These are phyloP conservation scores for Fusarium annulatum DNA, from an alignment of 2,329 filamentous ascomycete genomes.

Conservation along the genomic window DNA sequence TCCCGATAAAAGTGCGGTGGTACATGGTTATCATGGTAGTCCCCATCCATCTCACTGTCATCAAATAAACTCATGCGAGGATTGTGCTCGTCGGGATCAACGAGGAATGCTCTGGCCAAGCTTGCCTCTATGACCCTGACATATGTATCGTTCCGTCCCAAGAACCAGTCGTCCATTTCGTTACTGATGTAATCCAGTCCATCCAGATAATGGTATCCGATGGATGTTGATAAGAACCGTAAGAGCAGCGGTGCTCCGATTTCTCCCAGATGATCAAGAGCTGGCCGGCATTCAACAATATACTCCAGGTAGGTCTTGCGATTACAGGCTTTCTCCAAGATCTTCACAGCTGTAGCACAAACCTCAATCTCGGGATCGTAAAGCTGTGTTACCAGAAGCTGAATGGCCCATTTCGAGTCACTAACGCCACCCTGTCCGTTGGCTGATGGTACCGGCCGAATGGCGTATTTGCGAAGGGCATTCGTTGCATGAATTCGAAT, in stretches of 20 bases:
- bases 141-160: constrained; percentile 96
- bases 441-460: constrained; percentile 55
- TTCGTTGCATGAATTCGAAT: constrained; percentile 93
- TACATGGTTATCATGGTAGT: constrained; percentile 73
- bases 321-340: constrained; percentile 97
- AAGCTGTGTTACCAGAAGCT: constrained; percentile 94
- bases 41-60: constrained; percentile 66
- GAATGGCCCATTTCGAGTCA: constrained; percentile 95
- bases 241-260: constrained; percentile 94
- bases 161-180: constrained; percentile 99
- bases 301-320: constrained; percentile 91
- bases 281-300: constrained; percentile 94
- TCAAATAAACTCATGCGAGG: constrained; percentile 69
- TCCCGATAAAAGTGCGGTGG: constrained; percentile 99
- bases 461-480: constrained; percentile 87
- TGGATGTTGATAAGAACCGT: constrained; percentile 93
- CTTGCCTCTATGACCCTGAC: constrained; percentile 96
- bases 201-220: constrained; percentile 97
- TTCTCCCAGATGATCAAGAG: constrained; percentile 93
- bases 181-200: constrained; percentile 98
- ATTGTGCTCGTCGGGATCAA: constrained; percentile 68
- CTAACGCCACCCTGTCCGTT: constrained; percentile 56
- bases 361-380: constrained; percentile 98
- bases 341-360: constrained; percentile 95
- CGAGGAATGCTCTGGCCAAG: constrained; percentile 84